Conservation (phyloP, 352 stramenopile genomes). For the Hyaloperonospora arabidopsidis region DNA sequence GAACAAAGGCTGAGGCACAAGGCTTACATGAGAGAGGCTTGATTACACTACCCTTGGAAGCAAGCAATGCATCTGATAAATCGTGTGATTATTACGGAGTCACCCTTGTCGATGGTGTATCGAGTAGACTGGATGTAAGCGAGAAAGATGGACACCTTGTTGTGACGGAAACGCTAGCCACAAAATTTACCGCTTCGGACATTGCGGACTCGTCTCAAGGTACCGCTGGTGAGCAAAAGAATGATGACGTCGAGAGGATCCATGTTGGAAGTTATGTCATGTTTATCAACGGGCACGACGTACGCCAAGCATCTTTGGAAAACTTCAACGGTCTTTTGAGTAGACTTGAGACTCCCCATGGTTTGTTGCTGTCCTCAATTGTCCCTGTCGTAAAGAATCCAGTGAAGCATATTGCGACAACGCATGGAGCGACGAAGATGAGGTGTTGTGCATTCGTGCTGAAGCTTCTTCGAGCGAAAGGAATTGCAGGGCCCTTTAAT, state of each 20-base stretch:
- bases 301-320: conserved; percentile 31
- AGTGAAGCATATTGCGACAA: conserved; percentile 58
- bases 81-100: conserved; percentile 44
- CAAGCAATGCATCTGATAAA: conserved; percentile 10
- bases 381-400: conserved; percentile 33
- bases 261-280: conserved; percentile 40
- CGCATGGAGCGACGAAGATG: conserved; percentile 43
- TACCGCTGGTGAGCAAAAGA: conserved; percentile 8
- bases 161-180: conserved; percentile 28
- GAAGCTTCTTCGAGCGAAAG: conserved; percentile 71
- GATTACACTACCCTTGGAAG: conserved; percentile 10
- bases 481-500: conserved; percentile 72
- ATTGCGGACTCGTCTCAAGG: conserved; percentile 11
- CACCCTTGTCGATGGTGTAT: conserved; percentile 35
- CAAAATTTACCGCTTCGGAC: conserved; percentile 7
- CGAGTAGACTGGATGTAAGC: conserved; percentile 29
- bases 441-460: conserved; percentile 66
- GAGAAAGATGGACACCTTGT: conserved; percentile 36
- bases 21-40: conserved; percentile 13
- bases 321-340: conserved; percentile 28
- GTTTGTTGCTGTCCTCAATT: conserved; percentile 48
- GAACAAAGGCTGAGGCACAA: conserved; percentile 8
- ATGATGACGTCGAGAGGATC: conserved; percentile 27
- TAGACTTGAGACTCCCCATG: conserved; percentile 32
- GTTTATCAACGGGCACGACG: conserved; percentile 46